Evolutionary conservation across 129 eudicot species (phyloP).

Genomic region (Artemisia argyi): DNA sequence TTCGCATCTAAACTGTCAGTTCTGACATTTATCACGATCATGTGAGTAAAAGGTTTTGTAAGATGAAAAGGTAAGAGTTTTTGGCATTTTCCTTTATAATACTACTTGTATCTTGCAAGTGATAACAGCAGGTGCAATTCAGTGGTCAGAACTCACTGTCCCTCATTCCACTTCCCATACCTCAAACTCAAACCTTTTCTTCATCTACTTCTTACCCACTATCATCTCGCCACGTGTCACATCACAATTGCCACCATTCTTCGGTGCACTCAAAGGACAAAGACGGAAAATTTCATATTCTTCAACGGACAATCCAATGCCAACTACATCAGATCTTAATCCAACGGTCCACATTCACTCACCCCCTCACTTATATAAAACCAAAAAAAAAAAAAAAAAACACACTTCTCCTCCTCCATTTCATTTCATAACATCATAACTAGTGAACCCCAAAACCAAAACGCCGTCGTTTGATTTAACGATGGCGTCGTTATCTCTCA

Average conservation of each 20-base stretch:
- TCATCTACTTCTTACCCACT: constrained; percentile 23
- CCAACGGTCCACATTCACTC: constrained; percentile 31
- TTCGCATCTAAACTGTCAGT: too few species aligned
- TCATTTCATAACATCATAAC: constrained; percentile 6
- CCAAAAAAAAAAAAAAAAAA: too few species aligned
- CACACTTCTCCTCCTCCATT: too few species aligned
- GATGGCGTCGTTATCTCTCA: constrained; percentile 82
- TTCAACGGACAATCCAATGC: constrained; percentile 38
- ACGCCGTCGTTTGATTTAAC: constrained; percentile 40
- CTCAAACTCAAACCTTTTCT: neutral
- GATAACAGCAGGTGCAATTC: constrained; percentile 7
- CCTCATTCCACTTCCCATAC: neutral
- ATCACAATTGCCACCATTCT: constrained; percentile 22
- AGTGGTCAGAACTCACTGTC: constrained; percentile 14
- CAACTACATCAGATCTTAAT: constrained; percentile 26
- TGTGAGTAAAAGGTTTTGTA: too few species aligned
- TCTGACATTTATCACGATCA: too few species aligned
- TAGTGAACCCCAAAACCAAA: constrained; percentile 17
- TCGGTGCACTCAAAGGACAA: constrained; percentile 31
- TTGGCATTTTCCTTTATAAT: too few species aligned
- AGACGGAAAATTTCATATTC: constrained; percentile 24
- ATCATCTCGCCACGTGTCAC: constrained; percentile 27
- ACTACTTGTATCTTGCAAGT: too few species aligned
- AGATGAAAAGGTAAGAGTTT: too few species aligned
- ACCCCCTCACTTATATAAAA: neutral